Percentiles rank a stretch among this genome's conserved stretches.
phyloP scores from a whole-genome alignment of 2,329 filamentous ascomycete genomes.

The Trichoderma atrobrunneum region DNA sequence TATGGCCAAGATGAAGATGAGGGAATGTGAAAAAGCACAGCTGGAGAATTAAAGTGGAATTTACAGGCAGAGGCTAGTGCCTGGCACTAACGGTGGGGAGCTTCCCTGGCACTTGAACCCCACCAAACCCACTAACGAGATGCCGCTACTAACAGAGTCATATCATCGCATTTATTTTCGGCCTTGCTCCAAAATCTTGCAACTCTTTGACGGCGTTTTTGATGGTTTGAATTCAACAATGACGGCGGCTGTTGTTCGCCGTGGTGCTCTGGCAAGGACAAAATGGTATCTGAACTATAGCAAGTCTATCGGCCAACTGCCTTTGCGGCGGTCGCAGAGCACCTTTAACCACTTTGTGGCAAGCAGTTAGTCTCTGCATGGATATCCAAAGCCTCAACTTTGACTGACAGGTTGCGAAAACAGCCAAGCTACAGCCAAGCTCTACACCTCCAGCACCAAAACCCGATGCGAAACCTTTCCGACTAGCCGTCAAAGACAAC shows the following conservation, averaged over 20 bases:
- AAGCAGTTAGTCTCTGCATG: slow-evolving; percentile 26
- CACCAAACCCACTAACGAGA: slow-evolving; percentile 1
- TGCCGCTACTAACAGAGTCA: slow-evolving; percentile 8
- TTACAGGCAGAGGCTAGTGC: slow-evolving; percentile 18
- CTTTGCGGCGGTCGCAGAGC: slow-evolving; percentile 30
- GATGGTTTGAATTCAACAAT: slow-evolving; percentile 31
- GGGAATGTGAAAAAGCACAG: not conserved
- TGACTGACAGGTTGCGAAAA: not conserved
- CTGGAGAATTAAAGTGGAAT: slow-evolving; percentile 21
- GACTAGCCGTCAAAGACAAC: slow-evolving; percentile 72
- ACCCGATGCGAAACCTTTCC: slow-evolving; percentile 34
- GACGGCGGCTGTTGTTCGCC: slow-evolving; percentile 33
- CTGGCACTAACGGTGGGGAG: slow-evolving; percentile 16
- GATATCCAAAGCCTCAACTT: not conserved
- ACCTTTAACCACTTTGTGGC: slow-evolving; percentile 39
- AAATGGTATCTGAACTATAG: not conserved
- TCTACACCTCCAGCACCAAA: slow-evolving; percentile 21
- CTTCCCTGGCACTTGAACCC: slow-evolving; percentile 11
- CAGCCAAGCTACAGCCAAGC: slow-evolving; percentile 21
- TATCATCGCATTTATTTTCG: not conserved
- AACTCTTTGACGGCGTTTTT: not conserved
- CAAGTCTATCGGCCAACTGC: slow-evolving; percentile 14
- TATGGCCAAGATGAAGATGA: not conserved
- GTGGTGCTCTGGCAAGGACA: slow-evolving; percentile 5
- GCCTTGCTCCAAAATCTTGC: not conserved